These are phyloP conservation scores for Apiotrichum brassicae DNA, from an alignment of 1,284 basidiomycete species.

Conservation along the genomic window DNA sequence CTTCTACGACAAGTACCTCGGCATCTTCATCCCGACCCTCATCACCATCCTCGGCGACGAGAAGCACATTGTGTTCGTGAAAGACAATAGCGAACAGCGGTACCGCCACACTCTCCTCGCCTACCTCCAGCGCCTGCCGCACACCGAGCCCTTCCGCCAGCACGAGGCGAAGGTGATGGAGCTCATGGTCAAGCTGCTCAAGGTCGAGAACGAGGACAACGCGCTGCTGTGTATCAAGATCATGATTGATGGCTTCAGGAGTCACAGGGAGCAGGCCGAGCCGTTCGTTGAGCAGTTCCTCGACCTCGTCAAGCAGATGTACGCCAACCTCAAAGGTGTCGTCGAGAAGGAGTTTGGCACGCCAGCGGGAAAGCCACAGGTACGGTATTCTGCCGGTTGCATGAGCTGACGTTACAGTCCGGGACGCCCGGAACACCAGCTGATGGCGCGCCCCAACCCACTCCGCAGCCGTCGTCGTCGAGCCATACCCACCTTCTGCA, in stretches of 20 bases:
- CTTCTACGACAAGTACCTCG: constrained; percentile 57
- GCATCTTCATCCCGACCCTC: constrained; percentile 63
- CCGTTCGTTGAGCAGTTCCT: constrained; percentile 76
- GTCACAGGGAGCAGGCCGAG: constrained; percentile 61
- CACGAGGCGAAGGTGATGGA: constrained; percentile 66
- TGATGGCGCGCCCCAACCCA: constrained; percentile 1
- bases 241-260: constrained; percentile 63
- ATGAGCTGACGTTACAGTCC: not conserved
- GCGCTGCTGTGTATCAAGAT: constrained; percentile 87
- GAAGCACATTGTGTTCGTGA: constrained; percentile 63
- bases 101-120: constrained; percentile 81
- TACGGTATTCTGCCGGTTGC: constrained; percentile 9
- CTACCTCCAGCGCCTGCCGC: constrained; percentile 80
- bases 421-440: constrained; percentile 6
- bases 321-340: constrained; percentile 67
- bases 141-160: constrained; percentile 68
- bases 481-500: constrained; percentile 24
- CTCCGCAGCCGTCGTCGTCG: constrained; percentile 15
- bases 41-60: constrained; percentile 71
- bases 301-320: constrained; percentile 64
- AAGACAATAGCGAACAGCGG: constrained; percentile 69
- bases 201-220: constrained; percentile 94
- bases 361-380: constrained; percentile 18
- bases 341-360: constrained; percentile 65
- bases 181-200: constrained; percentile 70